A percentile compares a stretch with the other conserved stretches of the same genome.
Conservation (phyloP, 2,329 filamentous ascomycete genomes). For the Zymoseptoria crescenta region DNA sequence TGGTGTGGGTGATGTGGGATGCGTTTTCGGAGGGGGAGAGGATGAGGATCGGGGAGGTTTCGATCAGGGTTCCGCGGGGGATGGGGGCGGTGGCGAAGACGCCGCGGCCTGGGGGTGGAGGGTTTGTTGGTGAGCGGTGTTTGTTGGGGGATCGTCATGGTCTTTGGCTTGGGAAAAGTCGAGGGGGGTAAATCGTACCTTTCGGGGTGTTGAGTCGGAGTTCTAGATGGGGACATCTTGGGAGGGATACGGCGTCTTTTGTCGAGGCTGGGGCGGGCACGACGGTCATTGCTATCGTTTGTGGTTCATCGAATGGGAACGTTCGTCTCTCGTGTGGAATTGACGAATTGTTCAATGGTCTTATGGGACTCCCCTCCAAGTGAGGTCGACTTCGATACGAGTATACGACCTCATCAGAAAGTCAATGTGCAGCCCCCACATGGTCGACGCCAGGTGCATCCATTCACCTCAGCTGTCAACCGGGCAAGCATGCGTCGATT, state of each 20-base stretch:
- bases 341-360: not conserved
- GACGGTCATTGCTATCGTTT: not conserved
- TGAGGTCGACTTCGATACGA: not conserved
- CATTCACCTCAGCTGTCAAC: too few species aligned
- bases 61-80: constrained; percentile 42
- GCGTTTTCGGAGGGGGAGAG: constrained; percentile 42
- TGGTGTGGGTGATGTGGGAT: constrained; percentile 43
- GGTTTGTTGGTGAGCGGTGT: not conserved
- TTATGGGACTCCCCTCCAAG: not conserved
- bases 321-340: not conserved
- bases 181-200: constrained; percentile 38
- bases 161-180: too few species aligned
- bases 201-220: constrained; percentile 45
- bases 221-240: constrained; percentile 35
- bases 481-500: too few species aligned
- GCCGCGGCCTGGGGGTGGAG: constrained; percentile 41
- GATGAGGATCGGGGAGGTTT: constrained; percentile 46
- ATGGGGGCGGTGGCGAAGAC: constrained; percentile 44
- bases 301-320: not conserved
- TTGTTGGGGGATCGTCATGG: too few species aligned
- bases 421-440: not conserved
- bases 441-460: too few species aligned
- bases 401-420: too few species aligned
- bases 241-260: constrained; percentile 23
- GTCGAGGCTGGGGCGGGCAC: not conserved